Evolutionary conservation across 768 basidiomycete genomes (phyloP), one percentile per base, ranked within the genome.

Genomic region (Gymnopilus junonius): DNA sequence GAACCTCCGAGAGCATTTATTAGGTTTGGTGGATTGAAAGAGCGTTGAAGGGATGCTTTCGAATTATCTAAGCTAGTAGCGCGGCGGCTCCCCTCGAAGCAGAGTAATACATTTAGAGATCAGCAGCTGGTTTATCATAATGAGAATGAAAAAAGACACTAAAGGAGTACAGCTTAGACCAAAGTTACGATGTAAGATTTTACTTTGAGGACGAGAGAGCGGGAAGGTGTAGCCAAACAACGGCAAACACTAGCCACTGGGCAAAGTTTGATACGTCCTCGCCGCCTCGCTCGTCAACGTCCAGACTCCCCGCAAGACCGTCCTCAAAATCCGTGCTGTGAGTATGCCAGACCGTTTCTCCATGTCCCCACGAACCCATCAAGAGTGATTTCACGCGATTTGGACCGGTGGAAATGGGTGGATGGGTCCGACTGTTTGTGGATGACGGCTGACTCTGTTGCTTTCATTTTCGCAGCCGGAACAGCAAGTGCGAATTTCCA

Each of bases 261-360:
- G 55, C 58, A 58, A 59, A 56, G 35, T 61, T 57, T 66, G 62
- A 58, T 63, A 61, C 48, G 42, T 14, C 65, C 58, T 59, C 60
- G 67, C 46, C 69, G 68, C 53, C 65, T 62, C 68, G 65, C 68
- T 73, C 76, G 75, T 78, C 77, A 77, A 78, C 78, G 75, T 76
- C 78, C 75, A 78, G 73, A 73, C 73, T 73, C 69, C 21, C 71
- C 67, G 66, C 73, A 75, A 76, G 74, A 69, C 70, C 71, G 69
- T 72, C 72, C 71, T 70, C 71, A 77, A 79, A 78, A 78, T 74
- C 74, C 70, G 72, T 72, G 68, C 70, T 71, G 80, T 81, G 72
- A 81, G 80, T 80, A 58, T 69, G 63, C 59, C 69, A 69, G 69
- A 65, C 58, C 59, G 66, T 45, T 61, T 69, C 65, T 62, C 58